A percentile compares a stretch with the other conserved stretches of the same genome.
These are phyloP conservation scores for Trichoderma polysporum DNA, from an alignment of 2,329 filamentous ascomycete genomes.

Conservation along the genomic window DNA sequence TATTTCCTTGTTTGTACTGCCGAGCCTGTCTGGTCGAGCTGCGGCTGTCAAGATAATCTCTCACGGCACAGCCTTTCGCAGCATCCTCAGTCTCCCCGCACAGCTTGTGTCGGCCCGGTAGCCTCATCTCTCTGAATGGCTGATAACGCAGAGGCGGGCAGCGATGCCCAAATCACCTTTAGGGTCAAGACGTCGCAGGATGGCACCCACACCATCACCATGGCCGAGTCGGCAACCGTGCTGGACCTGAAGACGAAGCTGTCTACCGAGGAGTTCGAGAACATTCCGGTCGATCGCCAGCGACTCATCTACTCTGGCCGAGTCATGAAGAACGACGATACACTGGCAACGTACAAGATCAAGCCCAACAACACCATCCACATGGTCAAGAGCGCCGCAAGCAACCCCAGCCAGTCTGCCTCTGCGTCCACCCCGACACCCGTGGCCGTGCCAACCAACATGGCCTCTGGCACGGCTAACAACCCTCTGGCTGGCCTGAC, in stretches of 20 bases:
- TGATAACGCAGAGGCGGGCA: slow-evolving; percentile 59
- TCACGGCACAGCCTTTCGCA: background rate
- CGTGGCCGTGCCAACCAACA: slow-evolving; percentile 64
- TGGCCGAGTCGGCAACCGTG: slow-evolving; percentile 73
- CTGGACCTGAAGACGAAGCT: slow-evolving; percentile 89
- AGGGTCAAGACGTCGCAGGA: slow-evolving; percentile 97
- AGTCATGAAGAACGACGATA: slow-evolving; percentile 93
- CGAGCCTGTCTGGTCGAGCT: background rate
- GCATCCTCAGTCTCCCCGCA: slow-evolving; percentile 6
- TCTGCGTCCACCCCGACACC: slow-evolving; percentile 44
- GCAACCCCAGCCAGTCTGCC: slow-evolving; percentile 61
- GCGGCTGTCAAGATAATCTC: background rate
- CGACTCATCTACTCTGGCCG: slow-evolving; percentile 96
- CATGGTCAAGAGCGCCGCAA: slow-evolving; percentile 92
- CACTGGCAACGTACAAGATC: slow-evolving; percentile 84
- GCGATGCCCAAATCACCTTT: slow-evolving; percentile 84
- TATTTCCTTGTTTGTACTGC: background rate
- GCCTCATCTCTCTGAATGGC: slow-evolving; percentile 51
- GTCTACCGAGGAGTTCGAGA: slow-evolving; percentile 75
- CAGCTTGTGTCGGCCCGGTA: background rate
- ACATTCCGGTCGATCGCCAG: slow-evolving; percentile 83
- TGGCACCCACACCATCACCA: slow-evolving; percentile 77
- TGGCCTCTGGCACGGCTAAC: slow-evolving; percentile 79
- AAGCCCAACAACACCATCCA: slow-evolving; percentile 95
- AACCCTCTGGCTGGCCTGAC: slow-evolving; percentile 89